Evolutionary conservation across 73 alveolate genomes (phyloP).

Genomic region (Paramecium sonneborni): DNA sequence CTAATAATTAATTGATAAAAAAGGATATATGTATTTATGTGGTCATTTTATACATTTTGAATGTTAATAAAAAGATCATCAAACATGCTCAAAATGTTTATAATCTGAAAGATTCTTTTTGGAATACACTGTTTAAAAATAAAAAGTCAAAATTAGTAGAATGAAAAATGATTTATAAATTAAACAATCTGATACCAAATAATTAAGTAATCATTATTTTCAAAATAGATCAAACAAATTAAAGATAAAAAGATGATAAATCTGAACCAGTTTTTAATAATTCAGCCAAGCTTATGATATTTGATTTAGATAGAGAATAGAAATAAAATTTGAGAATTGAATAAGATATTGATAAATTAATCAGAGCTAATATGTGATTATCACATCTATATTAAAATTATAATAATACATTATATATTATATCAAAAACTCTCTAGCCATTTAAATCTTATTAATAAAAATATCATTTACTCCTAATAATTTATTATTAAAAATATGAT

Average conservation of each 20-base stretch:
- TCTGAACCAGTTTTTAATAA: neutral
- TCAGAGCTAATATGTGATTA: neutral
- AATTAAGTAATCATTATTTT: neutral
- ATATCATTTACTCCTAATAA: no score
- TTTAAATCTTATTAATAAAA: no score
- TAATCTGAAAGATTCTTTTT: neutral
- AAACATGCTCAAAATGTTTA: neutral
- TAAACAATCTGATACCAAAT: neutral
- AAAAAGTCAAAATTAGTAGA: neutral
- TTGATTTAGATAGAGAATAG: neutral
- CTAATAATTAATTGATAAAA: neutral
- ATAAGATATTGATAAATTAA: neutral
- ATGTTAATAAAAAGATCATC: neutral
- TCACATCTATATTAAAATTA: neutral
- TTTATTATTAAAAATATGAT: no score
- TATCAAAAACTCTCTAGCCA: no score
- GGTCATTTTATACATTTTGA: slow-evolving; percentile 26
- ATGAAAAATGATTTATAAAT: slow-evolving; percentile 5
- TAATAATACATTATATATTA: neutral
- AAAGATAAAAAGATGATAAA: neutral
- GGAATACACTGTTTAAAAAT: slow-evolving; percentile 12
- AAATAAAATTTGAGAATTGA: neutral
- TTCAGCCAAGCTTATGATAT: neutral
- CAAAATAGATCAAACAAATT: neutral
- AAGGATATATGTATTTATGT: neutral